phyloP scores from a whole-genome alignment of 1,284 basidiomycete species.

The Bjerkandera adusta region DNA sequence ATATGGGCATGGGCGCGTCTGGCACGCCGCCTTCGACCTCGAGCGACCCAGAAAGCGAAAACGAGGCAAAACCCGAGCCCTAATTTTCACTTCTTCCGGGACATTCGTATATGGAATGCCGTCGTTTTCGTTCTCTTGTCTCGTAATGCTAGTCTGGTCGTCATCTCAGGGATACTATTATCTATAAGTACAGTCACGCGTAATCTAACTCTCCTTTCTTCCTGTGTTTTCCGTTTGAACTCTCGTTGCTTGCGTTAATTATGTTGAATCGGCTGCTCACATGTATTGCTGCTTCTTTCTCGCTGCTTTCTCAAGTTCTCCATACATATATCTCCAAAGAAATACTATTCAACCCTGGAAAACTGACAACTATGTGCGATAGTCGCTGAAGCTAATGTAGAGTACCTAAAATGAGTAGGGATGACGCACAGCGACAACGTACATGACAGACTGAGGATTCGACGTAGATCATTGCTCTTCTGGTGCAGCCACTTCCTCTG shows the following conservation, averaged over 20 bases:
- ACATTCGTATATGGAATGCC: slow-evolving; percentile 1
- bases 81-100: slow-evolving; percentile 12
- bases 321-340: slow-evolving; percentile 4
- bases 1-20: slow-evolving; percentile 56
- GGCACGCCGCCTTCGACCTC: slow-evolving; percentile 40
- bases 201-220: slow-evolving; percentile 13
- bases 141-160: slow-evolving; percentile 5
- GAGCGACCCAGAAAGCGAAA: slow-evolving; percentile 53
- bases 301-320: slow-evolving; percentile 19
- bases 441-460: too few relatives aligned
- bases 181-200: slow-evolving; percentile 11
- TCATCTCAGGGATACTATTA: slow-evolving; percentile 9
- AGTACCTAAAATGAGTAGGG: slow-evolving; percentile 5
- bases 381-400: slow-evolving; percentile 4
- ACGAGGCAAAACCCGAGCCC: slow-evolving; percentile 45
- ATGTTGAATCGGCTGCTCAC: slow-evolving; percentile 6
- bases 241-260: slow-evolving; percentile 14
- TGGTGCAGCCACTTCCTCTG: slow-evolving; percentile 29
- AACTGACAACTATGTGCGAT: slow-evolving; percentile 5
- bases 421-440: too few relatives aligned
- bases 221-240: slow-evolving; percentile 4
- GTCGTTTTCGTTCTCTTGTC: slow-evolving; percentile 4
- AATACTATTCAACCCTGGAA: slow-evolving; percentile 5
- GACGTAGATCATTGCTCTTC: slow-evolving; percentile 17
- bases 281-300: slow-evolving; percentile 22